These are phyloP conservation scores for Tetrahymena elliotti DNA, from an alignment of 73 alveolate genomes.

Conservation along the genomic window DNA sequence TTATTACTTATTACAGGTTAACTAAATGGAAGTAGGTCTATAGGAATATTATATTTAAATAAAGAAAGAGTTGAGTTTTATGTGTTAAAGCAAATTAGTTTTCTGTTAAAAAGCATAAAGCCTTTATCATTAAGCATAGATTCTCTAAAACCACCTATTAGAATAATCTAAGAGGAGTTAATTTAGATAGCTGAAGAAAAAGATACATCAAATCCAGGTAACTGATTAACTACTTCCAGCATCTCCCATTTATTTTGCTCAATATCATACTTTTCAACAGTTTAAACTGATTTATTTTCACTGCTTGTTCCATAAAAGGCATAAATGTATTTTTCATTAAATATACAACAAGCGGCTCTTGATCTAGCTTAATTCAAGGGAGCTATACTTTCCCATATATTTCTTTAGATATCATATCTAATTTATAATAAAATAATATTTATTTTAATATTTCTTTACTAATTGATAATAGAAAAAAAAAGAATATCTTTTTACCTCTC, in stretches of 20 bases:
- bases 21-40: background rate
- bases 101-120: background rate
- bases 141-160: background rate
- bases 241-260: background rate
- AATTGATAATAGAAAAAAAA: background rate
- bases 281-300: background rate
- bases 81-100: background rate
- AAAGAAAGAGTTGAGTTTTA: background rate
- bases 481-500: background rate
- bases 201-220: background rate
- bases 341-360: background rate
- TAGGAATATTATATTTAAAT: background rate
- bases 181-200: background rate
- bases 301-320: background rate
- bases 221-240: background rate
- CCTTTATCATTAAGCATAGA: background rate
- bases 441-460: background rate
- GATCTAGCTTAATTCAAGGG: background rate
- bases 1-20: background rate
- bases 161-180: background rate
- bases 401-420: background rate
- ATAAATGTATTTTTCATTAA: background rate
- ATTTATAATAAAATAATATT: background rate
- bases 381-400: background rate
- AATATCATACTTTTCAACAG: background rate